Evolutionary conservation across 164 flowering plant species (phyloP), one percentile per base, ranked within the genome.

Genomic region (Vitis rupestris): DNA sequence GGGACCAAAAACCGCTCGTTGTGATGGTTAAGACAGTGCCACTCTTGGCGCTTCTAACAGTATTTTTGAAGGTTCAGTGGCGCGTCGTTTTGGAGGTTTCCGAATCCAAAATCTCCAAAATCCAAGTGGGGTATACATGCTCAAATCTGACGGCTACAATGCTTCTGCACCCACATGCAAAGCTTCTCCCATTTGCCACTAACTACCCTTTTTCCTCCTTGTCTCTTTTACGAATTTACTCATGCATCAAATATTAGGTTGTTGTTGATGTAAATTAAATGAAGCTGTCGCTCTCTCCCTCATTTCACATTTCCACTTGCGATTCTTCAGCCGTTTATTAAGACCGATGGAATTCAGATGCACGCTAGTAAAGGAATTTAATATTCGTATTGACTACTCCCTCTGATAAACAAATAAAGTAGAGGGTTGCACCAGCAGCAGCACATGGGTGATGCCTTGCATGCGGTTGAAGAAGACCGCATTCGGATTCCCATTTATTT

Each of bases 101-200:
- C n/a, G 0, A 14, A 44, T 29, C 59, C 66, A 47, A 68, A 70
- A 52, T 67, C 57, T 52, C 31, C 31, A 0, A 74, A 71, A 75
- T 75, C 72, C 62, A 59, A 49, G 76, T 75, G 78, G 83, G 85
- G 69, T 16, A 65, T 50, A 30, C 61, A 51, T 74, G 70, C 68
- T 67, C 57, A 10, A 17, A 27, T n/a, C 37, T 59, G 16, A 13
- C 48, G 66, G 55, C 9, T 62, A 48, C 47, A 56, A 71, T 75
- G 50, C 65, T 63, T 66, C 63, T 72, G 53, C 9, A 54, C 56
- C 55, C 82, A 82, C 80, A 74, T 81, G 84, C 81, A 73, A 31
- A 66, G 70, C 81, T 71, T 59, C 74, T 31, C 30, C 82, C 78
- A 61, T 79, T 76, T 79, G 81, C 82, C 76, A 75, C 81, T 73